phyloP scores from a whole-genome alignment of 129 eudicot genomes.

The Flaveria robusta region DNA sequence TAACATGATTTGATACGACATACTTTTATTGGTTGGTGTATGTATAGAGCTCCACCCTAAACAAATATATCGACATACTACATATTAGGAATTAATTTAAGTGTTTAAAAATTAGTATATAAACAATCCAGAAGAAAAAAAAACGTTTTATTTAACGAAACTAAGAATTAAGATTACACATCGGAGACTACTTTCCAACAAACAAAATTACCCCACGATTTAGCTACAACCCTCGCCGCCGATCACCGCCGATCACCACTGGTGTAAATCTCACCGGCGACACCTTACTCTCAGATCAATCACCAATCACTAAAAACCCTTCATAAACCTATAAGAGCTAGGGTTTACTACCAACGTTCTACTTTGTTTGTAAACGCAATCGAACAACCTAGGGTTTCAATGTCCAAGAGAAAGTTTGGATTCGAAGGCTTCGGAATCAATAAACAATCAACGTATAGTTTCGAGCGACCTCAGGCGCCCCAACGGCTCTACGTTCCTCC shows the following conservation, averaged over 20 bases:
- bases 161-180: neutral
- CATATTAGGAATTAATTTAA: too few species aligned
- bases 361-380: neutral
- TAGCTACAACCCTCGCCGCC: neutral
- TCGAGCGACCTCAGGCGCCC: slow-evolving; percentile 69
- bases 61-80: too few species aligned
- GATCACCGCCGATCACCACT: neutral
- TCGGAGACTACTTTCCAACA: neutral
- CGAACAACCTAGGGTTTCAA: slow-evolving; percentile 35
- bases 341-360: slow-evolving; percentile 10
- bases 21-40: too few species aligned
- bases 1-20: too few species aligned
- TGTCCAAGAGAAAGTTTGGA: slow-evolving; percentile 96
- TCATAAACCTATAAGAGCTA: slow-evolving; percentile 5
- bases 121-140: too few species aligned
- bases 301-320: slow-evolving; percentile 5
- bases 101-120: too few species aligned
- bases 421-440: slow-evolving; percentile 93
- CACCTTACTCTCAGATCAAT: neutral
- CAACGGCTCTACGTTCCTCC: slow-evolving; percentile 78
- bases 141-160: neutral
- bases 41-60: too few species aligned
- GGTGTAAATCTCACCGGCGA: slow-evolving; percentile 15
- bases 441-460: slow-evolving; percentile 81
- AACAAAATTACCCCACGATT: neutral